These are phyloP conservation scores for Xerocomellus intermedius DNA, from an alignment of 768 basidiomycete genomes.

Conservation along the genomic window DNA sequence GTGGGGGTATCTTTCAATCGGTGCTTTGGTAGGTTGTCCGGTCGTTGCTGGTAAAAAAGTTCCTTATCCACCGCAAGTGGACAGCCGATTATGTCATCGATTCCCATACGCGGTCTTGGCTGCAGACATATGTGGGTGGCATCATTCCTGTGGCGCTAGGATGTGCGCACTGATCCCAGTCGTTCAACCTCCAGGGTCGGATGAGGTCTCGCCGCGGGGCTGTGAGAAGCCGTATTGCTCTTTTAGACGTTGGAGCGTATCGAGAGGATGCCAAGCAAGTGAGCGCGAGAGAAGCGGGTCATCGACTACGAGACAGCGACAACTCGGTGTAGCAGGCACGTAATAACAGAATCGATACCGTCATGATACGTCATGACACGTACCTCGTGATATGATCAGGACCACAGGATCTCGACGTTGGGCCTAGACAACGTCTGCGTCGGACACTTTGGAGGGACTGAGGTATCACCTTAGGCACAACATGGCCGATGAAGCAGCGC, in stretches of 20 bases:
- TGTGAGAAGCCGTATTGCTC: neutral
- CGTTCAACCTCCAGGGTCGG: neutral
- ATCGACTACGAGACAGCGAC: neutral
- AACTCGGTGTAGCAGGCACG: conserved; percentile 2
- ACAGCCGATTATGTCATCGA: conserved; percentile 18
- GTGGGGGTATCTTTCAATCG: neutral
- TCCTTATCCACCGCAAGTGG: neutral
- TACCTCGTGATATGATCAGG: conserved; percentile 3
- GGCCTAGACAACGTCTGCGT: conserved; percentile 4
- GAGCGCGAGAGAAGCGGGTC: neutral
- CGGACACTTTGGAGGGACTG: conserved; percentile 8
- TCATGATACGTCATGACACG: conserved; percentile 7
- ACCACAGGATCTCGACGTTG: neutral
- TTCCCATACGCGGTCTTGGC: conserved; percentile 12
- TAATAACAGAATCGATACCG: conserved; percentile 3
- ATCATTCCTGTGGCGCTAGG: conserved; percentile 17
- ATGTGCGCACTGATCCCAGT: neutral
- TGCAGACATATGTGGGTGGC: neutral
- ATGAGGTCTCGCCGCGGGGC: neutral
- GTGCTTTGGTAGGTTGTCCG: neutral
- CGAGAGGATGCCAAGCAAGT: neutral
- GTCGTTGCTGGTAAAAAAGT: neutral
- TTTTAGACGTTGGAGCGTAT: neutral
- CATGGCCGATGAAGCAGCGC: conserved; percentile 5
- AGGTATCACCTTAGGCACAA: conserved; percentile 6